Evolutionary conservation across 768 basidiomycete species (phyloP), one percentile per base, ranked within the genome.

Genomic region (Calocybe indica): DNA sequence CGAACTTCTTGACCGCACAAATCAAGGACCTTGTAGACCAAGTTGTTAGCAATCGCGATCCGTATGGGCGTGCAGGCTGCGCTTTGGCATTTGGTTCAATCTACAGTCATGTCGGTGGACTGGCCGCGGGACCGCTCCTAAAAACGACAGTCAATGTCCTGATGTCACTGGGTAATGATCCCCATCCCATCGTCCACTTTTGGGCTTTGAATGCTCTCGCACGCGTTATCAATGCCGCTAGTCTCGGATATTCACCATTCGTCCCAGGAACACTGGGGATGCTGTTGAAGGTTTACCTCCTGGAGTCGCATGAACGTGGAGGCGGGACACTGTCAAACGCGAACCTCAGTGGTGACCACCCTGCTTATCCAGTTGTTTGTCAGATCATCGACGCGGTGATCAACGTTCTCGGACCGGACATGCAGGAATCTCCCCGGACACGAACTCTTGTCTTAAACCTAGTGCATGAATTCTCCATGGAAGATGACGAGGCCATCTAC

Each of bases 91-190:
- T 98, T 57, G 92, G 92, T 9, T 80, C 92, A 9, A 90, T 98
- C 34, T 95, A 96, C 63, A 81, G 78, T 38, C 80, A 91, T 57
- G 92, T 97, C 42, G 96, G 96, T 6, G 89, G 92, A 36, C 75
- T 98, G n/a, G 91, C 90, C 8, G 95, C 93, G 6, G 92, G 92
- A 0, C 91, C 96, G 0, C 75, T 97, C 11, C 75, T 98, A 50
- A 98, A 97, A 65, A 96, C 94, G 0, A 92, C 94, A 0, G 88
- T 95, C 52, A 93, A 96, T 59, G 84, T 98, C 39, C 74, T 97
- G 34, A 90, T 95, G 82, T 95, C 94, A 0, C 78, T 99, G 13
- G 83, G 87, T 63, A 93, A 89, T 51, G 96, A 99, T 62, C 93
- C 95, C 0, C 96, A 98, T 62, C 95, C 96, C 0, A 77, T 92